Evolutionary conservation across 1,139 yeast species (phyloP).

Genomic region (Nakaseomyces delphensis): DNA sequence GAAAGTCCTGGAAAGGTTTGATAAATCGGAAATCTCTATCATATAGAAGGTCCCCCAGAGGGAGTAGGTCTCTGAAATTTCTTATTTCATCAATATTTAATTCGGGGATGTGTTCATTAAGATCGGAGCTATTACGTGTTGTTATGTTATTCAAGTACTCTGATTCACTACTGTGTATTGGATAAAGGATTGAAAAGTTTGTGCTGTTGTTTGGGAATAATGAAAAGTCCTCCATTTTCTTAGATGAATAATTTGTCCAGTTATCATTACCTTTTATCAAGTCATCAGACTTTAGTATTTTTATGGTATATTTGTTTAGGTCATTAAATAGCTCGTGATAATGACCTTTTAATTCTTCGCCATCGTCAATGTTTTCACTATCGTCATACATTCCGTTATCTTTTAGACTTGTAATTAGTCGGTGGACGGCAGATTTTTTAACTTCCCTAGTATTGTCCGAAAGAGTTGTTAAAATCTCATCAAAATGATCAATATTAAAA

Average conservation of each 20-base stretch:
- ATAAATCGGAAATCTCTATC: conserved; percentile 17
- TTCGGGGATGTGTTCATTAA: background rate
- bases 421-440: conserved; percentile 15
- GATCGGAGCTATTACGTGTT: background rate
- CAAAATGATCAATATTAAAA: conserved; percentile 9
- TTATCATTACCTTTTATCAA: background rate
- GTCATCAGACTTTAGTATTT: conserved; percentile 2
- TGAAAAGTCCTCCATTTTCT: conserved; percentile 1
- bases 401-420: conserved; percentile 8
- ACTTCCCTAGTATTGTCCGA: conserved; percentile 10
- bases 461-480: conserved; percentile 12
- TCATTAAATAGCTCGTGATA: conserved; percentile 2
- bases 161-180: conserved; percentile 8
- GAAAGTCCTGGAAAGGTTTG: conserved; percentile 8
- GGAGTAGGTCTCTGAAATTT: conserved; percentile 9
- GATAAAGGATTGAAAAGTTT: conserved; percentile 6
- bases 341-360: background rate
- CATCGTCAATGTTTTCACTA: background rate
- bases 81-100: background rate
- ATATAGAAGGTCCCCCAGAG: conserved; percentile 14
- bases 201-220: conserved; percentile 5
- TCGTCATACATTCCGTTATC: conserved; percentile 1
- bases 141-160: background rate
- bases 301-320: background rate
- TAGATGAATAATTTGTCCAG: background rate